Evolutionary conservation across 2,329 filamentous ascomycete species (phyloP).

Genomic region (Hirsutella minnesotensis): DNA sequence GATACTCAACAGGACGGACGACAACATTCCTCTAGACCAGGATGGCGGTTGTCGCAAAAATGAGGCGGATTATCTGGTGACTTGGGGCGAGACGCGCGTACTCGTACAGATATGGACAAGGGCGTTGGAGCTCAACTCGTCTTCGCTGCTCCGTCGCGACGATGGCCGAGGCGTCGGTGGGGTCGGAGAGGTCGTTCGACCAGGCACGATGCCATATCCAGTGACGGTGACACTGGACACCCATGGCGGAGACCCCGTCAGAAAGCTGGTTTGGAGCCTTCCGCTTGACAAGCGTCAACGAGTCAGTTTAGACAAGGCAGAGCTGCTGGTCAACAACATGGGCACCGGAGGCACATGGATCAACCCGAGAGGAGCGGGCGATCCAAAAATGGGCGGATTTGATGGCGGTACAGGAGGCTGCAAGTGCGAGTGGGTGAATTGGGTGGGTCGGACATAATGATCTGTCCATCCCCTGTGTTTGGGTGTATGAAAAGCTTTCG

Average conservation of each 20-base stretch:
- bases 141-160: slow-evolving; percentile 19
- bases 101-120: slow-evolving; percentile 57
- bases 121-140: slow-evolving; percentile 31
- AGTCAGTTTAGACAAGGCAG: slow-evolving; percentile 29
- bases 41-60: slow-evolving; percentile 41
- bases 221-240: slow-evolving; percentile 49
- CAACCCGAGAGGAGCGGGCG: slow-evolving; percentile 33
- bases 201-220: slow-evolving; percentile 53
- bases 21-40: slow-evolving; percentile 33
- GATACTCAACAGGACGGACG: slow-evolving; percentile 30
- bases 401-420: slow-evolving; percentile 54
- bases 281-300: slow-evolving; percentile 33
- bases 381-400: slow-evolving; percentile 42
- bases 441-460: slow-evolving; percentile 9
- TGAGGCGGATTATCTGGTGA: slow-evolving; percentile 44
- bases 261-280: slow-evolving; percentile 44
- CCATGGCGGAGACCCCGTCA: slow-evolving; percentile 42
- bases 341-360: slow-evolving; percentile 37
- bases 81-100: slow-evolving; percentile 48
- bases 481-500: no score
- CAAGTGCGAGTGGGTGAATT: slow-evolving; percentile 50
- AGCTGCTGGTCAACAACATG: slow-evolving; percentile 37
- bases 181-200: slow-evolving; percentile 23
- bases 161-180: slow-evolving; percentile 15
- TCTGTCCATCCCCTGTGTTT: no score